Evolutionary conservation across 139 green algal genomes (phyloP).

Genomic region (Ettlia oleoabundans): DNA sequence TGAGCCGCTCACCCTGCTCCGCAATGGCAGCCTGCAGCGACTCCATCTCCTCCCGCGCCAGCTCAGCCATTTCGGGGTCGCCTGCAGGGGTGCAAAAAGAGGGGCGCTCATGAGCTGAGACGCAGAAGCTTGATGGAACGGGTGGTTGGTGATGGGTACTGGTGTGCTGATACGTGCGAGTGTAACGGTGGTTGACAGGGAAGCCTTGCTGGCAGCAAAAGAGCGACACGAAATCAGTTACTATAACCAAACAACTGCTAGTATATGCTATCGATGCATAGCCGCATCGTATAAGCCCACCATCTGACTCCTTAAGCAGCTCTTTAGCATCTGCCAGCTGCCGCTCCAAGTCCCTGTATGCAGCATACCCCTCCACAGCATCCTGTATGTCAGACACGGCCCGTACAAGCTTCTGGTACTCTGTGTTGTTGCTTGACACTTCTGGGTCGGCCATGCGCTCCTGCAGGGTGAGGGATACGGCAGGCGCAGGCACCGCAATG

Average conservation of each 20-base stretch:
- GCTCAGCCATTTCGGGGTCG: constrained; percentile 76
- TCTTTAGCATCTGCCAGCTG: constrained; percentile 70
- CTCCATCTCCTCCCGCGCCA: constrained; percentile 77
- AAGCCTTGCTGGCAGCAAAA: no score
- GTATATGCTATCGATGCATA: no score
- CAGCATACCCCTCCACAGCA: constrained; percentile 62
- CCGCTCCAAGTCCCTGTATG: constrained; percentile 63
- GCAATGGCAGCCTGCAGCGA: constrained; percentile 34
- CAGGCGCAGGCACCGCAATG: no score
- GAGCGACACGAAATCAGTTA: no score
- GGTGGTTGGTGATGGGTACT: no score
- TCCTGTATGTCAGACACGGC: constrained; percentile 76
- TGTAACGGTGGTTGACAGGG: no score
- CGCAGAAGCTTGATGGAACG: background rate
- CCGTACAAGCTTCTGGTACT: constrained; percentile 85
- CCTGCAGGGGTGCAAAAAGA: no score
- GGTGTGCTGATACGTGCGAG: no score
- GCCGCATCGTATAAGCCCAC: constrained; percentile 23
- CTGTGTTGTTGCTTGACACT: constrained; percentile 64
- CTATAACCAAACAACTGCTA: no score
- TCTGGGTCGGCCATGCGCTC: constrained; percentile 82
- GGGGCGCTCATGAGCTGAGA: no score
- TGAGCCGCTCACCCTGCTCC: constrained; percentile 66
- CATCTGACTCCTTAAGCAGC: constrained; percentile 69
- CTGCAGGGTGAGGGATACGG: constrained; percentile 55